phyloP scores from a whole-genome alignment of 441 rosid genomes.

The Brassica hybrid region DNA sequence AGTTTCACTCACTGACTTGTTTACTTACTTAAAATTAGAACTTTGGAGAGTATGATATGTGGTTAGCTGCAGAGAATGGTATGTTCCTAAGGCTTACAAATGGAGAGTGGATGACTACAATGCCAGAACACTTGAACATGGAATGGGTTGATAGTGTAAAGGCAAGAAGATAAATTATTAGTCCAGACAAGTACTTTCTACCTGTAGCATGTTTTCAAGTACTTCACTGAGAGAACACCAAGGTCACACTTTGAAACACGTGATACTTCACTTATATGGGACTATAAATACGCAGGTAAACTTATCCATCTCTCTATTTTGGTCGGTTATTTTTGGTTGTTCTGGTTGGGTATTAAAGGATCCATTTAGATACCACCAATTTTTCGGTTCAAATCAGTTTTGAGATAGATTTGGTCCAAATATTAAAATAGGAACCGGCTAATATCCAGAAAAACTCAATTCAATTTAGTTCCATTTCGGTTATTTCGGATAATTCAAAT shows the following conservation, averaged over 20 bases:
- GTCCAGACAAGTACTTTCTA: neutral
- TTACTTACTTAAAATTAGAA: conserved; percentile 57
- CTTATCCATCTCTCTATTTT: neutral
- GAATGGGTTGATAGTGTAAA: conserved; percentile 99
- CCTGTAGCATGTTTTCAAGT: conserved; percentile 93
- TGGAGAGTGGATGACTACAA: no score
- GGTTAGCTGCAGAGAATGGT: conserved; percentile 99
- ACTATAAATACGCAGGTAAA: conserved; percentile 98
- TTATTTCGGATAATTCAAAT: no score
- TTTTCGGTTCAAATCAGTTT: no score
- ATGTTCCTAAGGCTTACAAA: no score
- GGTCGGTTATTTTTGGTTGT: no score
- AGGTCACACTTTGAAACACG: conserved; percentile 88
- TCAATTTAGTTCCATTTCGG: no score
- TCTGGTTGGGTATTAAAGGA: no score
- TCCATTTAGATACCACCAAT: no score
- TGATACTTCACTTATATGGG: conserved; percentile 95
- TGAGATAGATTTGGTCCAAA: no score
- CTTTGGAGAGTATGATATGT: conserved; percentile 82
- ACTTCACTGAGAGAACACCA: conserved; percentile 95
- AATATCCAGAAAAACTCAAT: no score
- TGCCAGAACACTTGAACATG: conserved; percentile 68
- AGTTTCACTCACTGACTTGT: conserved; percentile 20
- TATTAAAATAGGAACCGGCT: no score
- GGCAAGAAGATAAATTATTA: no score